Conservation (phyloP, 495 filamentous ascomycete genomes). For the Penicillium paradoxum region DNA sequence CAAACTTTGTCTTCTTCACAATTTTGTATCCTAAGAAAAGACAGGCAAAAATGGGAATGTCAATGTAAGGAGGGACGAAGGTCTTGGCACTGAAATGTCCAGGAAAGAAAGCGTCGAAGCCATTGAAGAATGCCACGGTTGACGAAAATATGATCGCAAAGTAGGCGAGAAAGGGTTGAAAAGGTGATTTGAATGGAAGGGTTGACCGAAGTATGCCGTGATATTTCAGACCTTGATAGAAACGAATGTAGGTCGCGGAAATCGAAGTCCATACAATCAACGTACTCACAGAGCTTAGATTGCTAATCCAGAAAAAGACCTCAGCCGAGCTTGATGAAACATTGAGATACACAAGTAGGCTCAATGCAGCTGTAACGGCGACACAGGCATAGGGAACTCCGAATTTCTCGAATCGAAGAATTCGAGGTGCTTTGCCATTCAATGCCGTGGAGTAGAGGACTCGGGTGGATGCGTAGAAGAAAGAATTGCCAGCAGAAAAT, state of each 20-base stretch:
- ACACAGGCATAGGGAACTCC: conserved; percentile 41
- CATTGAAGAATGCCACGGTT: conserved; percentile 51
- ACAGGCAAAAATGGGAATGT: conserved; percentile 49
- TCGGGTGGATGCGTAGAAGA: conserved; percentile 66
- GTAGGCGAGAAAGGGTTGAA: conserved; percentile 51
- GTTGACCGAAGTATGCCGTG: conserved; percentile 42
- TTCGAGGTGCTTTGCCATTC: conserved; percentile 57
- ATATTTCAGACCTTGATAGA: conserved; percentile 43
- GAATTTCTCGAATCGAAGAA: conserved; percentile 43
- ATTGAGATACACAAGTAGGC: conserved; percentile 29
- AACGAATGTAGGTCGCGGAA: conserved; percentile 51
- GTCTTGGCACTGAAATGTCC: conserved; percentile 30
- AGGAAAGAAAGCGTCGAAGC: conserved; percentile 56
- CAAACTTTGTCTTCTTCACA: conserved; percentile 48
- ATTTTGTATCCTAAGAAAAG: conserved; percentile 54
- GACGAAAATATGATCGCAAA: conserved; percentile 43
- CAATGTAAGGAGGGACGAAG: conserved; percentile 35
- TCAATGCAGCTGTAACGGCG: conserved; percentile 17
- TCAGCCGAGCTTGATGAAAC: conserved; percentile 23
- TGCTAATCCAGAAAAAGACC: conserved; percentile 49
- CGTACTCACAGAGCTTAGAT: conserved; percentile 47
- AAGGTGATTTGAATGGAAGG: conserved; percentile 44
- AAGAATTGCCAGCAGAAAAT: conserved; percentile 62
- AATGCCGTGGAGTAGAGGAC: conserved; percentile 65
- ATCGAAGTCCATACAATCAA: conserved; percentile 54